Evolutionary conservation across 1,284 basidiomycete genomes (phyloP), one percentile per base, ranked within the genome.

Genomic region (Ustilago cynodontis): DNA sequence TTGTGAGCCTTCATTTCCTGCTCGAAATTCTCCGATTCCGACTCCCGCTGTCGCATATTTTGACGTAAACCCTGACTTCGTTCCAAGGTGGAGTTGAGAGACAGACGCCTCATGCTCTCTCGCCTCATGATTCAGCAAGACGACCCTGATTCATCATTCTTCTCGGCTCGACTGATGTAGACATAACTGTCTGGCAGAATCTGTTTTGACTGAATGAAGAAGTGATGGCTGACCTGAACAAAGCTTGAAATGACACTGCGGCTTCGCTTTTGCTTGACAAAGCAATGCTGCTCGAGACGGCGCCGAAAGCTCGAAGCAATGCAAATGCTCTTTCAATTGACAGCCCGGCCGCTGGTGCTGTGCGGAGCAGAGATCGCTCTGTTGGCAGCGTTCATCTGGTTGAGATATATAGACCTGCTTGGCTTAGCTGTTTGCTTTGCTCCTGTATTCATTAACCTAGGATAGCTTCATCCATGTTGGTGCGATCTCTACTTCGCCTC

Each of bases 71-170:
- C 41, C 41, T 43, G 24, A 28, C 13, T 28, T 11, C 22, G 26
- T 13, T 28, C 7, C 3, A 49, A 24, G 14, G 47, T 26, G 31
- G 51, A 33, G 31, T 33, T 11, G 31, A 33, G 31, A 18, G 51
- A 13, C 26, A 35, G 20, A 39, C 29, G 31, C 35, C 52, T 39
- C 14, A n/a, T 54, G 13, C 9, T 13, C 31, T 39, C 39, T 24
- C 41, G 10, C 31, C 31, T 16, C 26, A 39, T 56, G 54, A 56
- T 29, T 56, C 54, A 56, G 54, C 54, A 56, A 9, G 22, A 16
- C 39, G 18, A 39, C 14, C 51, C 51, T 55, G 53, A 55, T 22
- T 55, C 53, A 55, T 55, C 35, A 39, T 22, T 55, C 53, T 26
- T 28, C 33, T 37, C 18, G 35, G 33, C 53, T 43, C n/a, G n/a